These are phyloP conservation scores for Thalassiosira allenii DNA, from an alignment of 352 stramenopile genomes.

Conservation along the genomic window DNA sequence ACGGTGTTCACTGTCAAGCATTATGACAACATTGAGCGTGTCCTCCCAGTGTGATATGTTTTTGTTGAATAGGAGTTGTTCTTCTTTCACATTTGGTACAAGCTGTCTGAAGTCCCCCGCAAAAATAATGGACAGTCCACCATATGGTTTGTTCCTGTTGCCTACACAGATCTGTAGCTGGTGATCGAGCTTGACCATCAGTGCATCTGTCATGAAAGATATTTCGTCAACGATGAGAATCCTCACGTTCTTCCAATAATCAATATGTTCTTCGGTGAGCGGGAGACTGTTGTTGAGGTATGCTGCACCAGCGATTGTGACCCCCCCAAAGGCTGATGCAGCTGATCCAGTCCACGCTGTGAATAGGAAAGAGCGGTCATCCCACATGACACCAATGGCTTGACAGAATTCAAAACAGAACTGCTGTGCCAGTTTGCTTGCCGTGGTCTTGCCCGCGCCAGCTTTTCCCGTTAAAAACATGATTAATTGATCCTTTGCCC, in stretches of 20 bases:
- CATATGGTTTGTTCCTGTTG: background rate
- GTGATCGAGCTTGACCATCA: background rate
- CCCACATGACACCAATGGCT: background rate
- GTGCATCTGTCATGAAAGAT: background rate
- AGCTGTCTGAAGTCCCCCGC: background rate
- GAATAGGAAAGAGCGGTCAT: background rate
- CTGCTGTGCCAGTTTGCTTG: constrained; percentile 11
- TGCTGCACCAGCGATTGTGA: background rate
- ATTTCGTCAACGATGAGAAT: constrained; percentile 2
- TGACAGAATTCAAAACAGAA: constrained; percentile 24
- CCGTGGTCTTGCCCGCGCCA: constrained; percentile 14
- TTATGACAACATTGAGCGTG: constrained; percentile 3
- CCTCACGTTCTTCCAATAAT: background rate
- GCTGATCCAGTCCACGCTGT: constrained; percentile 14
- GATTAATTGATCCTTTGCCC: constrained; percentile 6
- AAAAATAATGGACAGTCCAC: background rate
- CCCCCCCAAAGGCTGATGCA: background rate
- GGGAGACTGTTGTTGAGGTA: background rate
- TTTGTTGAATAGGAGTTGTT: no score
- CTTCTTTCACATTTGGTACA: no score
- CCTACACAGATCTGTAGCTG: background rate
- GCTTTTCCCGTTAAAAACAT: constrained; percentile 16
- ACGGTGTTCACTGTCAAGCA: background rate
- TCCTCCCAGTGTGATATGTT: background rate
- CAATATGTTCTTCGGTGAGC: background rate